Percentiles rank a stretch among this genome's conserved stretches.
These are phyloP conservation scores for Marchantia paleacea DNA, from an alignment of 225 moss, liverwort and hornwort genomes.

Conservation along the genomic window DNA sequence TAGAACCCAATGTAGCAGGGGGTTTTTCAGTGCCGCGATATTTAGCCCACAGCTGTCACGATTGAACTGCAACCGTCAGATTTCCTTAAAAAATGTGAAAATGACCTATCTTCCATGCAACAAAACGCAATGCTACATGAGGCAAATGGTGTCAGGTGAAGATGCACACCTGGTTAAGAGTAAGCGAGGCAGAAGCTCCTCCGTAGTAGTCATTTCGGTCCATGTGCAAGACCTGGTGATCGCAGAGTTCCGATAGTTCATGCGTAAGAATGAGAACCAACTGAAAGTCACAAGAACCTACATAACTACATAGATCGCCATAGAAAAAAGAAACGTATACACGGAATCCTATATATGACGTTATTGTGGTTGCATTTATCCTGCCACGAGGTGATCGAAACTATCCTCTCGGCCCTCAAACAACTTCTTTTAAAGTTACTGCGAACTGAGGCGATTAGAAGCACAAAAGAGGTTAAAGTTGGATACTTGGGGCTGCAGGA, in stretches of 20 bases:
- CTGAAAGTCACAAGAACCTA: not conserved
- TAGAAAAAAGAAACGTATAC: too few species aligned
- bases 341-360: too few species aligned
- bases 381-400: too few species aligned
- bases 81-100: not conserved
- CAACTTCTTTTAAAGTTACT: too few species aligned
- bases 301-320: not conserved
- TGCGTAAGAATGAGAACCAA: not conserved
- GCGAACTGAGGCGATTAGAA: too few species aligned
- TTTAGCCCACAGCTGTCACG: slow-evolving; percentile 72
- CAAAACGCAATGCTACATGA: not conserved
- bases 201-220: slow-evolving; percentile 98
- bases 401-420: too few species aligned
- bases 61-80: not conserved
- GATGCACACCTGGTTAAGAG: slow-evolving; percentile 65
- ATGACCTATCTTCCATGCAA: not conserved
- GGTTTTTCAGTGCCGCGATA: slow-evolving; percentile 65
- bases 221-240: slow-evolving; percentile 84
- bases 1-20: slow-evolving; percentile 71
- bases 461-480: too few species aligned
- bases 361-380: too few species aligned
- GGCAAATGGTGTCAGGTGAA: not conserved
- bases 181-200: slow-evolving; percentile 90
- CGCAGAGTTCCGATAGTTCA: not conserved
- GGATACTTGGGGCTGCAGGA: too few species aligned